These are phyloP conservation scores for Evansstolkia leycettana DNA, from an alignment of 495 filamentous ascomycete species.

Conservation along the genomic window DNA sequence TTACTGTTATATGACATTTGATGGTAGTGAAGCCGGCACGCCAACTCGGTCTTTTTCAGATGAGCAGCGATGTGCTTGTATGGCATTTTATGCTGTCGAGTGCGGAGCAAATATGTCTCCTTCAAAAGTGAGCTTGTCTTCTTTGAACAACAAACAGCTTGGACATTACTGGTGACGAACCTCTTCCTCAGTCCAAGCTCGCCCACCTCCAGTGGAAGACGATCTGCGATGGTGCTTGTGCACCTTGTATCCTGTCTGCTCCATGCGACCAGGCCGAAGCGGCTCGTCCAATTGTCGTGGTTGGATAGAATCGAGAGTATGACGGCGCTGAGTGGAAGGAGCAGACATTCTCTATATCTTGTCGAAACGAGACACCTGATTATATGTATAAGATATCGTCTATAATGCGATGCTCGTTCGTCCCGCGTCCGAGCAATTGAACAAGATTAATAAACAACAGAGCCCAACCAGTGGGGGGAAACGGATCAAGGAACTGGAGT, in stretches of 20 bases:
- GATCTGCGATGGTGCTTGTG: slow-evolving; percentile 38
- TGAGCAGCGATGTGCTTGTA: slow-evolving; percentile 81
- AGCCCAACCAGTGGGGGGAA: too few species aligned
- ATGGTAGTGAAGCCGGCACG: slow-evolving; percentile 75
- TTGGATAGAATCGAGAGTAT: too few species aligned
- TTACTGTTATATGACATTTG: slow-evolving; percentile 73
- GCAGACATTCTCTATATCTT: too few species aligned
- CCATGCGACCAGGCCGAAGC: not conserved
- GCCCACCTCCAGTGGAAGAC: slow-evolving; percentile 55
- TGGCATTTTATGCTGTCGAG: slow-evolving; percentile 72
- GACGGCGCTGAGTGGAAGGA: too few species aligned
- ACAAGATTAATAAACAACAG: too few species aligned
- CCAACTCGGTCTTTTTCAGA: slow-evolving; percentile 75
- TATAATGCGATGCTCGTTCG: too few species aligned
- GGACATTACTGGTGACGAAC: slow-evolving; percentile 26
- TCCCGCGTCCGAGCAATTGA: too few species aligned
- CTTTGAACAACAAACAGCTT: too few species aligned
- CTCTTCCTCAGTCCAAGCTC: slow-evolving; percentile 72
- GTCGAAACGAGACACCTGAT: too few species aligned
- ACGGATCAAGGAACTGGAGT: too few species aligned
- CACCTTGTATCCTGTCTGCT: slow-evolving; percentile 4
- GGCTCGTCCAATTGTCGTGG: too few species aligned
- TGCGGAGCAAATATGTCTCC: slow-evolving; percentile 79
- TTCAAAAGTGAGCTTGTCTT: slow-evolving; percentile 20
- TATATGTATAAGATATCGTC: too few species aligned